phyloP scores from a whole-genome alignment of 2,329 filamentous ascomycete species.

The Tolypocladium sp. region DNA sequence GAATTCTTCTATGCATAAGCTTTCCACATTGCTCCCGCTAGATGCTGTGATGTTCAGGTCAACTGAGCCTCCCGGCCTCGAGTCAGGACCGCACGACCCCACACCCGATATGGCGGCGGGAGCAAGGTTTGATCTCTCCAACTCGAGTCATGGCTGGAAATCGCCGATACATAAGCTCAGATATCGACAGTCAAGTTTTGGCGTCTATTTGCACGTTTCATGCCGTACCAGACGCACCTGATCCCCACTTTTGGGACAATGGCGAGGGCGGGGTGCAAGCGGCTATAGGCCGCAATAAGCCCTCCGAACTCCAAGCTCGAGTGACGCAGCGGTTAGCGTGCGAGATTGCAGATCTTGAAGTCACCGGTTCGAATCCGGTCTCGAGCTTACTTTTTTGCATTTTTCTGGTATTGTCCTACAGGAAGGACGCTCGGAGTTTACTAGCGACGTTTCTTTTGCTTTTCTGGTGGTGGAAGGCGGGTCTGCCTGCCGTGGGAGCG shows the following conservation, averaged over 20 bases:
- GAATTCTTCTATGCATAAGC: not conserved
- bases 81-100: not conserved
- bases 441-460: not conserved
- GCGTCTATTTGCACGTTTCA: not conserved
- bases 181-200: not conserved
- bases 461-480: not conserved
- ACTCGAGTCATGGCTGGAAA: not conserved
- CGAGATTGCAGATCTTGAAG: constrained; percentile 14
- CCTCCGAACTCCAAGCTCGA: constrained; percentile 4
- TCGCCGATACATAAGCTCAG: not conserved
- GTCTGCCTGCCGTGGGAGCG: not conserved
- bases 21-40: not conserved
- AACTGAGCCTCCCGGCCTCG: not conserved
- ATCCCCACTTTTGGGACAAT: not conserved
- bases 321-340: constrained; percentile 13
- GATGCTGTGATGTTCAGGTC: not conserved
- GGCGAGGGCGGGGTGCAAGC: not conserved
- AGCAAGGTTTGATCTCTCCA: not conserved
- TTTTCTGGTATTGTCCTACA: not conserved
- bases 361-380: constrained; percentile 13
- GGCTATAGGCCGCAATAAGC: not conserved
- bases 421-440: not conserved
- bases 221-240: not conserved
- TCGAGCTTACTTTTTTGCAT: constrained; percentile 6
- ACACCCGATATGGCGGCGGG: not conserved